These are phyloP conservation scores for Fusarium oligoseptatum DNA, from an alignment of 2,329 filamentous ascomycete species.

Conservation along the genomic window DNA sequence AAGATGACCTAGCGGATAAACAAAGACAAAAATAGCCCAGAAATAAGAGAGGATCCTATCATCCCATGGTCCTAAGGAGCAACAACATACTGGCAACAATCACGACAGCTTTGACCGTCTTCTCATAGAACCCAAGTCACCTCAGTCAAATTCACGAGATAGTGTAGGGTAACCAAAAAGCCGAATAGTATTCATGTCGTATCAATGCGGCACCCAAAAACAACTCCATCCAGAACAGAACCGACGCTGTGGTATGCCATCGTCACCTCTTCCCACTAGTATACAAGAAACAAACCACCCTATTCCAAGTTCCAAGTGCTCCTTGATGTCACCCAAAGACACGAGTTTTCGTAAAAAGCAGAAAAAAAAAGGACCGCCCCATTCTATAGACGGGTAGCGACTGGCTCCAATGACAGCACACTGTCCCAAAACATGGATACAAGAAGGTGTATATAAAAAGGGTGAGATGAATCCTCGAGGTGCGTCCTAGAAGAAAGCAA, in stretches of 20 bases:
- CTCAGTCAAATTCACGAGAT: too few species aligned
- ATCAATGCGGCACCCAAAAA: slow-evolving; percentile 23
- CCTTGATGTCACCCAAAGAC: slow-evolving; percentile 23
- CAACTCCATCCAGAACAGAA: slow-evolving; percentile 32
- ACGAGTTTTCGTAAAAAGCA: slow-evolving; percentile 15
- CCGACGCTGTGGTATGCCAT: slow-evolving; percentile 29
- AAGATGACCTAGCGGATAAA: too few species aligned
- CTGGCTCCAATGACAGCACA: neutral
- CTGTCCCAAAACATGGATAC: slow-evolving; percentile 28
- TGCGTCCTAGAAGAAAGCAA: slow-evolving; percentile 1
- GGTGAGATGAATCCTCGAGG: neutral
- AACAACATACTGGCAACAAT: neutral
- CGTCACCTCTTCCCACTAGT: slow-evolving; percentile 24
- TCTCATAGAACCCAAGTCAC: neutral
- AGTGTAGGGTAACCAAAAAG: slow-evolving; percentile 13
- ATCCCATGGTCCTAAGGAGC: neutral
- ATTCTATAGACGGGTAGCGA: slow-evolving; percentile 30
- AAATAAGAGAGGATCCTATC: too few species aligned
- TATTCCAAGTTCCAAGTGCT: slow-evolving; percentile 13
- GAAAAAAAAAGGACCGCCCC: slow-evolving; percentile 12
- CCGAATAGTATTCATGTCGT: slow-evolving; percentile 3
- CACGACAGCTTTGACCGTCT: neutral
- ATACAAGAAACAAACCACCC: slow-evolving; percentile 24
- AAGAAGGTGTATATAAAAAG: slow-evolving; percentile 24
- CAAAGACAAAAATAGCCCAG: too few species aligned